These are phyloP conservation scores for Diplodia intermedia DNA, from an alignment of 2,329 filamentous ascomycete species.

Conservation along the genomic window DNA sequence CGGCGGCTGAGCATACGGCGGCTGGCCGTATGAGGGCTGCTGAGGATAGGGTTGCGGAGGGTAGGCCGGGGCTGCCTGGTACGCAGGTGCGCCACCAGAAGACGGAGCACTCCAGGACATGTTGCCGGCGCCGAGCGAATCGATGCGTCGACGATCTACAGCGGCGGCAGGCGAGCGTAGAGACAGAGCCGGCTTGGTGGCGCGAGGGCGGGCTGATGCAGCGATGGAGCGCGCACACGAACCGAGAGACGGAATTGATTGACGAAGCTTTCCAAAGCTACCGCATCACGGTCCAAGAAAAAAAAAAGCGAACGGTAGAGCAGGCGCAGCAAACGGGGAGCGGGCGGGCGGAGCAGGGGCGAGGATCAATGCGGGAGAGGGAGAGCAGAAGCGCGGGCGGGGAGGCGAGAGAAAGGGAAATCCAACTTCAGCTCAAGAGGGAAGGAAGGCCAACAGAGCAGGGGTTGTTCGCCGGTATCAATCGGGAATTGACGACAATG, in stretches of 20 bases:
- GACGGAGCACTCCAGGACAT: conserved; percentile 49
- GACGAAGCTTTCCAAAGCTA: conserved; percentile 22
- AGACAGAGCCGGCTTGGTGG: neutral
- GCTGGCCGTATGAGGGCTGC: conserved; percentile 32
- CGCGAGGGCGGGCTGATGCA: conserved; percentile 9
- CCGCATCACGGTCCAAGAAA: conserved; percentile 21
- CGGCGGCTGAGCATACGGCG: conserved; percentile 39
- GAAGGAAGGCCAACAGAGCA: conserved; percentile 31
- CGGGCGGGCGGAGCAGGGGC: neutral
- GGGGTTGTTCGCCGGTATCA: conserved; percentile 25
- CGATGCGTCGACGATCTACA: neutral
- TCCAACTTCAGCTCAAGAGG: conserved; percentile 27
- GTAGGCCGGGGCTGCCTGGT: conserved; percentile 42
- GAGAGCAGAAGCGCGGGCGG: neutral
- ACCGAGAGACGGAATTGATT: conserved; percentile 30
- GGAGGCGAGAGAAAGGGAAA: conserved; percentile 11
- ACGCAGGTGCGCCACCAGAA: conserved; percentile 42
- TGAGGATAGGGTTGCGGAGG: conserved; percentile 37
- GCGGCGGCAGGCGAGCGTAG: neutral
- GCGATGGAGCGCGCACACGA: conserved; percentile 20
- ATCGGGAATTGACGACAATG: conserved; percentile 28
- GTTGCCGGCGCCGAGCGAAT: conserved; percentile 4
- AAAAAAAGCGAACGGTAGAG: neutral
- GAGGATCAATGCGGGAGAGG: conserved; percentile 23
- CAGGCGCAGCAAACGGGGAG: neutral